These are phyloP conservation scores for Penicillium sp. DNA, from an alignment of 2,329 filamentous ascomycete genomes.

Conservation along the genomic window DNA sequence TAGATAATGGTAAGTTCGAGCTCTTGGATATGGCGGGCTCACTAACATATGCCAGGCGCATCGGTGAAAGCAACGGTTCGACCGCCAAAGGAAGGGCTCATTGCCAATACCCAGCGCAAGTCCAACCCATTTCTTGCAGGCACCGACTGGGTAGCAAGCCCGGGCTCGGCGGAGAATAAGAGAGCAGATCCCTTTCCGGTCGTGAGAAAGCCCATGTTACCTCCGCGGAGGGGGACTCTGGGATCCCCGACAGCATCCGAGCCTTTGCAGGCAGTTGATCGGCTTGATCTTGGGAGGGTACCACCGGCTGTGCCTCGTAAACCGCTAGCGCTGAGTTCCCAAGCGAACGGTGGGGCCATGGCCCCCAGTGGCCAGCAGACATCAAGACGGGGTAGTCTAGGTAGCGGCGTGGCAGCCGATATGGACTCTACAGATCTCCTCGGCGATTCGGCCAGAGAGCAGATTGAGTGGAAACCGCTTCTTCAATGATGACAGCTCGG, in stretches of 20 bases:
- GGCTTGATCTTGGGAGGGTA: conserved; percentile 24
- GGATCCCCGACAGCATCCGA: neutral
- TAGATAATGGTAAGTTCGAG: conserved; percentile 52
- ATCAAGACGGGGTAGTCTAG: neutral
- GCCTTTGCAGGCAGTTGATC: neutral
- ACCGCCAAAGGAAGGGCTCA: conserved; percentile 59
- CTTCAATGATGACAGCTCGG: conserved; percentile 18
- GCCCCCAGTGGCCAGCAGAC: neutral
- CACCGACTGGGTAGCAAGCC: conserved; percentile 69
- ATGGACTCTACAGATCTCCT: conserved; percentile 23
- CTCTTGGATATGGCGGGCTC: neutral
- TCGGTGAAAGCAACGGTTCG: conserved; percentile 69
- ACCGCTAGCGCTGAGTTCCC: conserved; percentile 46
- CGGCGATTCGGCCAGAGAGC: conserved; percentile 20
- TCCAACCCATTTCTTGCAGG: conserved; percentile 76
- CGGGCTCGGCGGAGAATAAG: conserved; percentile 3
- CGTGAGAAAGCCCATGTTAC: conserved; percentile 23
- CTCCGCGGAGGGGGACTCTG: conserved; percentile 21
- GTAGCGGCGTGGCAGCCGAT: neutral
- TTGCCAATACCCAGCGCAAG: conserved; percentile 68
- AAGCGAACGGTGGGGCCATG: conserved; percentile 2
- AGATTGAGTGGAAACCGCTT: conserved; percentile 34
- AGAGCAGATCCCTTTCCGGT: conserved; percentile 12
- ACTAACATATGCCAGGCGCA: conserved; percentile 49
- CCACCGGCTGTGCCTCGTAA: conserved; percentile 62